Conservation (phyloP, 352 stramenopile species). For the Blastocystis sp. region DNA sequence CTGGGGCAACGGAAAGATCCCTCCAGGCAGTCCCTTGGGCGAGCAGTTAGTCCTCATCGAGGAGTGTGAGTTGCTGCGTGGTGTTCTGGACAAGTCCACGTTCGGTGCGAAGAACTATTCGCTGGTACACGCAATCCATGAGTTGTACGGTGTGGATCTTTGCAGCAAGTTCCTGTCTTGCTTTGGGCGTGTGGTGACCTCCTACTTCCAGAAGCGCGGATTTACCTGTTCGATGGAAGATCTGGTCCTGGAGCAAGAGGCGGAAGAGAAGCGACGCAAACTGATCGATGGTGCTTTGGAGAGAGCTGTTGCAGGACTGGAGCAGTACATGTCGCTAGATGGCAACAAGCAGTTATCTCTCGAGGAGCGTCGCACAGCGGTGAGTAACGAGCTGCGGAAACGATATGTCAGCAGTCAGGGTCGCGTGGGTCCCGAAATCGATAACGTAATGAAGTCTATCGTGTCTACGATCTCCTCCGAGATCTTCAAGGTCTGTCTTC, state of each 20-base stretch:
- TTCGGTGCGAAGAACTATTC: constrained; percentile 95
- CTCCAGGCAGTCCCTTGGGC: background rate
- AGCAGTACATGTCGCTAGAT: constrained; percentile 62
- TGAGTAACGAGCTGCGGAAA: background rate
- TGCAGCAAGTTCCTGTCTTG: constrained; percentile 77
- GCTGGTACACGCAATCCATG: constrained; percentile 92
- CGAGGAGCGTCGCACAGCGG: background rate
- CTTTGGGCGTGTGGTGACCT: constrained; percentile 86
- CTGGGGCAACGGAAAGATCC: constrained; percentile 82
- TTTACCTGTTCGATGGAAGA: constrained; percentile 98
- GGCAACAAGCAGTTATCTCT: background rate
- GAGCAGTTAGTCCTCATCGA: constrained; percentile 93
- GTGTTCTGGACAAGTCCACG: constrained; percentile 95
- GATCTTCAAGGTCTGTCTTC: constrained; percentile 98
- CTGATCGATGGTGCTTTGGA: constrained; percentile 71
- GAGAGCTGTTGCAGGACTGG: constrained; percentile 57
- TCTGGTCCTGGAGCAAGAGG: constrained; percentile 85
- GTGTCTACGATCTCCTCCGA: constrained; percentile 67
- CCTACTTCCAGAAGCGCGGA: constrained; percentile 91
- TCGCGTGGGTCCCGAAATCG: constrained; percentile 25
- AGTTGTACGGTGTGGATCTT: constrained; percentile 78
- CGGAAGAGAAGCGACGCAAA: constrained; percentile 81
- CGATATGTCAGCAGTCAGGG: constrained; percentile 16
- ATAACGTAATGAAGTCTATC: constrained; percentile 61
- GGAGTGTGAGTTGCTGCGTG: constrained; percentile 88